These are phyloP conservation scores for Ramaria rubella DNA, from an alignment of 768 basidiomycete species.

Conservation along the genomic window DNA sequence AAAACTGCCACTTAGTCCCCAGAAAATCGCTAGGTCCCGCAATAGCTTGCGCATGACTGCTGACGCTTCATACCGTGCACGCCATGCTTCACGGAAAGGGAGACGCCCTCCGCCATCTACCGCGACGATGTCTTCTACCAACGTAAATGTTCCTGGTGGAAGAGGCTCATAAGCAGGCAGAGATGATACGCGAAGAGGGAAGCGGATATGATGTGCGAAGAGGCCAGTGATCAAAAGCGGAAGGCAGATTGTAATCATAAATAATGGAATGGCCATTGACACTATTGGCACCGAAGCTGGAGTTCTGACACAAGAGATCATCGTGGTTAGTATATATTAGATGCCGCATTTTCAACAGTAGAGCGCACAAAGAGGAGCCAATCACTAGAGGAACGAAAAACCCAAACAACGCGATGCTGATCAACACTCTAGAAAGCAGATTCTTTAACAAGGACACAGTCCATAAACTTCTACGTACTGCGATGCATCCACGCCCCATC, in stretches of 20 bases:
- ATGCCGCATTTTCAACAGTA: too few species aligned
- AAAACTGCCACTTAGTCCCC: constrained; percentile 20
- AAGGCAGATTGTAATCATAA: constrained; percentile 23
- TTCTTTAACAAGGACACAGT: background rate
- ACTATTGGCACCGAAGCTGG: constrained; percentile 21
- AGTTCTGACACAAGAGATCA: constrained; percentile 9
- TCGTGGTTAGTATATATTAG: background rate
- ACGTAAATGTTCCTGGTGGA: constrained; percentile 25
- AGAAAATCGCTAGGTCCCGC: constrained; percentile 19
- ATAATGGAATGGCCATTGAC: constrained; percentile 24
- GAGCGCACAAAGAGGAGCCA: constrained; percentile 25
- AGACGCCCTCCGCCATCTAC: constrained; percentile 27
- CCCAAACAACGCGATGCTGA: constrained; percentile 18
- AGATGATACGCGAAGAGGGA: constrained; percentile 27
- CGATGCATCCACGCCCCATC: constrained; percentile 25
- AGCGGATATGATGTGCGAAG: constrained; percentile 20
- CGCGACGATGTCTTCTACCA: constrained; percentile 27
- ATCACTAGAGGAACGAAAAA: constrained; percentile 26
- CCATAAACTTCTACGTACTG: constrained; percentile 20
- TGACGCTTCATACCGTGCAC: constrained; percentile 24
- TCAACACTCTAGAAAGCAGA: constrained; percentile 8
- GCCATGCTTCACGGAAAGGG: constrained; percentile 29
- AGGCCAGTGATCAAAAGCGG: constrained; percentile 25
- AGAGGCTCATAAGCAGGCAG: constrained; percentile 21
- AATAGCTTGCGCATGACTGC: constrained; percentile 22